Conservation (phyloP, 129 eudicot genomes). For the Saposhnikovia divaricata region DNA sequence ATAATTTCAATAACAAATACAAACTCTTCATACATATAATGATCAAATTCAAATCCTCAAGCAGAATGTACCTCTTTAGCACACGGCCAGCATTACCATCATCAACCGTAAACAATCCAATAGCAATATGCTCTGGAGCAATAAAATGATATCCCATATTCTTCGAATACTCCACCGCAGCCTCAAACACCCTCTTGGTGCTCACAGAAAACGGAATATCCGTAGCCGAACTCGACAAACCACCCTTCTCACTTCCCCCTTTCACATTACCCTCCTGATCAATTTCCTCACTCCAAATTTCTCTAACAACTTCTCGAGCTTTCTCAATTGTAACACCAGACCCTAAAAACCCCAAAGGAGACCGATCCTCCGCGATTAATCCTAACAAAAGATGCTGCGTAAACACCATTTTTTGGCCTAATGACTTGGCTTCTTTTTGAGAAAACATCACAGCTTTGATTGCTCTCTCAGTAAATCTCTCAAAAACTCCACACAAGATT, state of each 20-base stretch:
- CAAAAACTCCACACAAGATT: constrained; percentile 54
- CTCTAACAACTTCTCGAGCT: constrained; percentile 61
- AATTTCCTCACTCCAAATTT: constrained; percentile 44
- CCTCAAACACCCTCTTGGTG: constrained; percentile 72
- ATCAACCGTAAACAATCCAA: constrained; percentile 81
- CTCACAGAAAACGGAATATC: constrained; percentile 61
- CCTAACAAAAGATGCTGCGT: constrained; percentile 78
- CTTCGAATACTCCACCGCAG: constrained; percentile 87
- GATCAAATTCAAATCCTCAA: background rate
- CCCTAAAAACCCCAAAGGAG: constrained; percentile 53
- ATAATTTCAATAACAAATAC: background rate
- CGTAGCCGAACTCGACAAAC: constrained; percentile 28
- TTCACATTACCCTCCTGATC: constrained; percentile 9
- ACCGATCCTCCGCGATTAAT: constrained; percentile 64
- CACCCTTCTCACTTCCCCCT: constrained; percentile 1
- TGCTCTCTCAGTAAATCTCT: constrained; percentile 77
- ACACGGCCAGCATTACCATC: constrained; percentile 78
- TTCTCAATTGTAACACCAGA: constrained; percentile 49
- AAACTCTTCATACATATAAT: background rate
- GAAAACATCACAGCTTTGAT: constrained; percentile 77
- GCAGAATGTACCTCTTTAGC: constrained; percentile 46
- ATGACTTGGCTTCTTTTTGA: constrained; percentile 58
- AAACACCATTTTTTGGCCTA: constrained; percentile 56
- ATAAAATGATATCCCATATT: constrained; percentile 75
- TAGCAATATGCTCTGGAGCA: constrained; percentile 77